Evolutionary conservation across 805 yeast genomes (phyloP).

Genomic region (Starmerella apicola): DNA sequence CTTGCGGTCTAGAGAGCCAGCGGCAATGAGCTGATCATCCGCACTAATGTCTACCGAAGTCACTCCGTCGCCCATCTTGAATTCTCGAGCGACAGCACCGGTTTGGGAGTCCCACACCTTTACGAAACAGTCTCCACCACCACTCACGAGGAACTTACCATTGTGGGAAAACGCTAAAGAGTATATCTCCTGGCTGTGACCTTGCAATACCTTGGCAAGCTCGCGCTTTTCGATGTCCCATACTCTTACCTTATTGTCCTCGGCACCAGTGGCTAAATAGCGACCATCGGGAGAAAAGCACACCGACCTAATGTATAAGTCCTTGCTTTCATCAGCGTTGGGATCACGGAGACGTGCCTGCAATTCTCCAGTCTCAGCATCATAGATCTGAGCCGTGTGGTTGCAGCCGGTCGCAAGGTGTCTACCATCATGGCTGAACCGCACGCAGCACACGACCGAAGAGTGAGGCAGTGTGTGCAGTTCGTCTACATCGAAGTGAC

Average conservation of each 20-base stretch:
- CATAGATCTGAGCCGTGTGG: slow-evolving; percentile 86
- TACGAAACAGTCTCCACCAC: slow-evolving; percentile 93
- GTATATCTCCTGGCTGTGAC: slow-evolving; percentile 96
- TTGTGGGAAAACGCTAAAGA: slow-evolving; percentile 90
- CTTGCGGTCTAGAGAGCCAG: slow-evolving; percentile 89
- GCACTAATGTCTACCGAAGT: slow-evolving; percentile 97
- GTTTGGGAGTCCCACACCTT: slow-evolving; percentile 90
- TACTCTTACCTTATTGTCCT: slow-evolving; percentile 66
- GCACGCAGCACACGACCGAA: slow-evolving; percentile 92
- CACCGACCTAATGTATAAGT: slow-evolving; percentile 85
- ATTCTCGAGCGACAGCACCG: slow-evolving; percentile 77
- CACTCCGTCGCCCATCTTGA: slow-evolving; percentile 92
- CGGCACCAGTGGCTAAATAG: slow-evolving; percentile 84
- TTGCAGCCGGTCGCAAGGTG: slow-evolving; percentile 94
- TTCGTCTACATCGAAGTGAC: slow-evolving; percentile 68
- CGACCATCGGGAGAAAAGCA: slow-evolving; percentile 94
- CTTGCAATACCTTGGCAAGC: slow-evolving; percentile 65
- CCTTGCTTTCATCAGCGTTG: slow-evolving; percentile 55
- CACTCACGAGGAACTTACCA: slow-evolving; percentile 85
- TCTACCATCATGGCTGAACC: slow-evolving; percentile 84
- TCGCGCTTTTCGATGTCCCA: slow-evolving; percentile 89
- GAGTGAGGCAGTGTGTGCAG: slow-evolving; percentile 85
- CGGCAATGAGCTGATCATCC: slow-evolving; percentile 86
- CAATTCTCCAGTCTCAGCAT: slow-evolving; percentile 81
- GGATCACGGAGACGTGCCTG: slow-evolving; percentile 82